Evolutionary conservation across 805 yeast species (phyloP).

Genomic region (Pichia thaimueangensis): DNA sequence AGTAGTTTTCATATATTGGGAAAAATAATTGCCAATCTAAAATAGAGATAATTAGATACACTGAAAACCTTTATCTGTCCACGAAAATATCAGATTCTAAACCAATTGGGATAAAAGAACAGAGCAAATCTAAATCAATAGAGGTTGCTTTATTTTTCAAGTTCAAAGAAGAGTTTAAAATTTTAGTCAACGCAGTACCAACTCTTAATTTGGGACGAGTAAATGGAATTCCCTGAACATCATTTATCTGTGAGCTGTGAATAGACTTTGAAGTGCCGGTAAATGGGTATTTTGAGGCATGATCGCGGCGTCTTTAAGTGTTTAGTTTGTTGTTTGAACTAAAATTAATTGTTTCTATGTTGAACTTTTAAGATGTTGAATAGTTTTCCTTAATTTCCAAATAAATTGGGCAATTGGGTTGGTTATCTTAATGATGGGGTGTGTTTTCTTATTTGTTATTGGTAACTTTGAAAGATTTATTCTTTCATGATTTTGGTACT

Average conservation of each 20-base stretch:
- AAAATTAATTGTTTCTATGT: no score
- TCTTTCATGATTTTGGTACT: no score
- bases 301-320: neutral
- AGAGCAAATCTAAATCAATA: conserved; percentile 27
- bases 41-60: conserved; percentile 51
- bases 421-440: no score
- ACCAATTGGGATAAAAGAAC: conserved; percentile 40
- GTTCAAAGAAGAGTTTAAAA: conserved; percentile 20
- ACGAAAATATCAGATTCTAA: conserved; percentile 42
- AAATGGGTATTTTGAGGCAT: no score
- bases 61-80: conserved; percentile 43
- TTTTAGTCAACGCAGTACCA: conserved; percentile 22
- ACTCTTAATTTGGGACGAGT: conserved; percentile 13
- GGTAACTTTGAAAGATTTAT: no score
- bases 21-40: conserved; percentile 40
- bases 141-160: conserved; percentile 8
- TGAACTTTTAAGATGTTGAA: neutral
- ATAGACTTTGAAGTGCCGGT: neutral
- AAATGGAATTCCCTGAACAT: conserved; percentile 7
- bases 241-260: neutral
- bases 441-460: no score
- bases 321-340: no score
- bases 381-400: neutral
- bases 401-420: no score
- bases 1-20: conserved; percentile 41